phyloP scores from a whole-genome alignment of 2,329 filamentous ascomycete species.

The Capronia americana region DNA sequence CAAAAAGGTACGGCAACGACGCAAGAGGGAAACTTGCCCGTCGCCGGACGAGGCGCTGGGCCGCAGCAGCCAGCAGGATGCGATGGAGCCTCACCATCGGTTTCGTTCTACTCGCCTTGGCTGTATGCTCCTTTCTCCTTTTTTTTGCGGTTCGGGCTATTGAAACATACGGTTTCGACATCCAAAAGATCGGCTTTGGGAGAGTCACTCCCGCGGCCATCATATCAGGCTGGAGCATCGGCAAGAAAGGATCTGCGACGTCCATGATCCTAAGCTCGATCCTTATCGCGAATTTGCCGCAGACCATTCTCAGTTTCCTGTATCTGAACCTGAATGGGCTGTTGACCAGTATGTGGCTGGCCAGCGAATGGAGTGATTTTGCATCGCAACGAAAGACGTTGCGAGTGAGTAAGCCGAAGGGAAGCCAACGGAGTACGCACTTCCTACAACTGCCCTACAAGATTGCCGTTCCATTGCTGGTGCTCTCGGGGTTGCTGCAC shows the following conservation, averaged over 20 bases:
- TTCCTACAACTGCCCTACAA: constrained; percentile 50
- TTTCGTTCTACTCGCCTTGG: constrained; percentile 21
- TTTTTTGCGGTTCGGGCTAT: constrained; percentile 10
- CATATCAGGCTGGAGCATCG: constrained; percentile 31
- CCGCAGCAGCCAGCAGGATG: constrained; percentile 25
- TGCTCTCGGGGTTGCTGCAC: constrained; percentile 45
- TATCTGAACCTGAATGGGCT: constrained; percentile 48
- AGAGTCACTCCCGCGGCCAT: constrained; percentile 31
- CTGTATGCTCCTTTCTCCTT: constrained; percentile 20
- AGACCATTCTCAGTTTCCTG: constrained; percentile 46
- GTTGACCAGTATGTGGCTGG: constrained; percentile 55
- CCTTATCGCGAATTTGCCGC: constrained; percentile 47
- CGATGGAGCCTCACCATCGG: constrained; percentile 30
- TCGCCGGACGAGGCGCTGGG: constrained; percentile 26
- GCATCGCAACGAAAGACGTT: constrained; percentile 46
- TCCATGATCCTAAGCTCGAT: constrained; percentile 25
- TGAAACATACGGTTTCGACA: neutral
- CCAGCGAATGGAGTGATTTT: constrained; percentile 57
- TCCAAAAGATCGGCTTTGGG: constrained; percentile 37
- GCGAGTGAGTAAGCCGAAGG: constrained; percentile 48
- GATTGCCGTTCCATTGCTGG: constrained; percentile 48
- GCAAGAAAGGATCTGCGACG: constrained; percentile 1
- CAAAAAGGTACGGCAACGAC: neutral
- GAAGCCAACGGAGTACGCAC: constrained; percentile 49
- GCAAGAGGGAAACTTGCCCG: constrained; percentile 5